phyloP scores from a whole-genome alignment of 1,284 basidiomycete species.

The Cronartium quercuum region DNA sequence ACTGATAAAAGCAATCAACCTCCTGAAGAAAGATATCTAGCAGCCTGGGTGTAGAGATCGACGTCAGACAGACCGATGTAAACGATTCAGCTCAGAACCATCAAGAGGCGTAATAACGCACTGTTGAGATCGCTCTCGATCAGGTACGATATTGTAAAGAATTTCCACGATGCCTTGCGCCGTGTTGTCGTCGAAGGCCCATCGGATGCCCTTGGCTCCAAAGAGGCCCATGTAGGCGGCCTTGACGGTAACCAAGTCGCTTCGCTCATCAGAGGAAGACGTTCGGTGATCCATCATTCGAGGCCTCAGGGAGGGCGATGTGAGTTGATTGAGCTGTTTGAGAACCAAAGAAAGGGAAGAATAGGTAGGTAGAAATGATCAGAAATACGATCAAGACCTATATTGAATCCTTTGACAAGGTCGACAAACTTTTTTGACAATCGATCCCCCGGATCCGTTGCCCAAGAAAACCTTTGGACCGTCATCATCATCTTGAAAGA shows the following conservation, averaged over 20 bases:
- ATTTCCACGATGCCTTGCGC: not conserved
- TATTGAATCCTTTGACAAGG: not conserved
- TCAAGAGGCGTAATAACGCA: not conserved
- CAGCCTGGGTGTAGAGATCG: not conserved
- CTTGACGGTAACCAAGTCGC: conserved; percentile 27
- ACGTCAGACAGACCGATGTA: not conserved
- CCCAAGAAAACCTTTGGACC: conserved; percentile 35
- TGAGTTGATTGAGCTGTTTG: conserved; percentile 22
- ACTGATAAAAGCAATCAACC: conserved; percentile 37
- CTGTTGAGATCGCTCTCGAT: conserved; percentile 6
- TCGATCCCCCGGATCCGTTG: conserved; percentile 11
- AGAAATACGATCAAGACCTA: not conserved
- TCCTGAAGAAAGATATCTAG: conserved; percentile 21
- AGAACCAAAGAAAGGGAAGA: not conserved
- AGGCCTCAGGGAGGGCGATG: conserved; percentile 12
- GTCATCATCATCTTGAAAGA: conserved; percentile 33
- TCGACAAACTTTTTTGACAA: conserved; percentile 19
- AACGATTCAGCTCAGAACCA: not conserved
- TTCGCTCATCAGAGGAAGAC: not conserved
- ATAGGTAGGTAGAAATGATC: not conserved
- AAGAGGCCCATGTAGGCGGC: conserved; percentile 33
- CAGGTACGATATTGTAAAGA: conserved; percentile 15
- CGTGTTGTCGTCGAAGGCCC: conserved; percentile 24
- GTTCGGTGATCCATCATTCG: not conserved
- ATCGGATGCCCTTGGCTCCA: conserved; percentile 21